Percentiles rank a stretch among this genome's conserved stretches.
Conservation (phyloP, 345 rosid genomes). For the Mallotus nudiflorus region DNA sequence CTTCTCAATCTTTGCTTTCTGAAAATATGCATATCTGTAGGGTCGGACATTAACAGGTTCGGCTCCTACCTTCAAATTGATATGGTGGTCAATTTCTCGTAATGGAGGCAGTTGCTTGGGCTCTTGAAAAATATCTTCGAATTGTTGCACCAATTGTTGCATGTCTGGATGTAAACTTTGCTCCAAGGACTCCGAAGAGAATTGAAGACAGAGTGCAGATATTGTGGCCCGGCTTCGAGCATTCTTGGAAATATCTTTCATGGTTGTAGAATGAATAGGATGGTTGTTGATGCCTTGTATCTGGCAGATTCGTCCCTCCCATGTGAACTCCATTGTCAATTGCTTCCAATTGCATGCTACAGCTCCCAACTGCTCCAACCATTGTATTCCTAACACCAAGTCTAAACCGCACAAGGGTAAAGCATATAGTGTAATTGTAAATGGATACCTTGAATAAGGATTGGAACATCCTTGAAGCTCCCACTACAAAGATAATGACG, state of each 20-base stretch:
- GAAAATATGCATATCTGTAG: no score
- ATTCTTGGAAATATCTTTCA: neutral
- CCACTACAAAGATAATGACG: neutral
- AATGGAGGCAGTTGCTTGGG: neutral
- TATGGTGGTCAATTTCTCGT: no score
- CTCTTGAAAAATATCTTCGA: neutral
- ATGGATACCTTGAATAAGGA: no score
- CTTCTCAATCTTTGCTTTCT: no score
- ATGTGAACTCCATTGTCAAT: neutral
- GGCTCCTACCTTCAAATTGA: no score
- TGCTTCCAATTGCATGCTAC: neutral
- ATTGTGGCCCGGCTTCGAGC: neutral
- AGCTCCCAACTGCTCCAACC: neutral
- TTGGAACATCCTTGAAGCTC: neutral
- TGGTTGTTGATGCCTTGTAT: neutral
- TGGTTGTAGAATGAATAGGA: neutral
- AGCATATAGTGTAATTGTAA: neutral
- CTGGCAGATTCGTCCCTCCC: neutral
- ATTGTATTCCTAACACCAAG: neutral
- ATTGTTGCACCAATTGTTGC: neutral
- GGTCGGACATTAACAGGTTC: no score
- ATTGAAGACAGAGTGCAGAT: no score
- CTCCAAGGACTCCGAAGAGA: no score
- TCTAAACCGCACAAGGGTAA: neutral
- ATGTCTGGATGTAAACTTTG: neutral